phyloP scores from a whole-genome alignment of 2,329 filamentous ascomycete species.

The Stylonectria norvegica region DNA sequence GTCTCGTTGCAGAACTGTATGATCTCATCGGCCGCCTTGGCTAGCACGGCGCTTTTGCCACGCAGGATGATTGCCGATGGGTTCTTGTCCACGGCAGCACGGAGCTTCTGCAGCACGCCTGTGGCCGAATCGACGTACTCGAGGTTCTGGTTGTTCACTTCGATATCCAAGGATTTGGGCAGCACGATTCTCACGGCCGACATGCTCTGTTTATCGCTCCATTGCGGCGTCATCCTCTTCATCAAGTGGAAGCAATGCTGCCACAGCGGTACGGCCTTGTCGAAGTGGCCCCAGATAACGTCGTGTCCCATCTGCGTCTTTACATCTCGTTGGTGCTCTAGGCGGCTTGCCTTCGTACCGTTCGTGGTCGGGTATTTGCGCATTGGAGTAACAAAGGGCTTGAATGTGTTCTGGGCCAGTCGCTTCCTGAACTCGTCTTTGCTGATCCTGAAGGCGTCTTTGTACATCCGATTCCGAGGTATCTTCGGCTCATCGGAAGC shows the following conservation, averaged over 20 bases:
- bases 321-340: constrained; percentile 22
- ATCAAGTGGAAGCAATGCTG: constrained; percentile 37
- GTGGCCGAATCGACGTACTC: constrained; percentile 35
- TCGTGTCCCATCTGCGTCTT: constrained; percentile 38
- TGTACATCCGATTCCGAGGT: constrained; percentile 28
- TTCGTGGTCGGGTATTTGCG: constrained; percentile 27
- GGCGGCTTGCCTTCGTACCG: constrained; percentile 22
- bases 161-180: constrained; percentile 33
- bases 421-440: constrained; percentile 16
- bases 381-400: constrained; percentile 27
- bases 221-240: constrained; percentile 34
- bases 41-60: constrained; percentile 29
- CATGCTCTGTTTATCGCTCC: constrained; percentile 31
- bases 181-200: constrained; percentile 37
- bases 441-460: constrained; percentile 27
- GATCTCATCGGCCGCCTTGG: constrained; percentile 35
- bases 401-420: constrained; percentile 19
- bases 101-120: constrained; percentile 31
- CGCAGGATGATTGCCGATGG: constrained; percentile 33
- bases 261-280: constrained; percentile 37
- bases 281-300: constrained; percentile 30
- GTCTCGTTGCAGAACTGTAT: constrained; percentile 29
- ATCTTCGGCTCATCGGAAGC: background rate
- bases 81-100: constrained; percentile 32
- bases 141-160: constrained; percentile 32